Conservation (phyloP, 495 filamentous ascomycete genomes). For the Penicillium steckii region DNA sequence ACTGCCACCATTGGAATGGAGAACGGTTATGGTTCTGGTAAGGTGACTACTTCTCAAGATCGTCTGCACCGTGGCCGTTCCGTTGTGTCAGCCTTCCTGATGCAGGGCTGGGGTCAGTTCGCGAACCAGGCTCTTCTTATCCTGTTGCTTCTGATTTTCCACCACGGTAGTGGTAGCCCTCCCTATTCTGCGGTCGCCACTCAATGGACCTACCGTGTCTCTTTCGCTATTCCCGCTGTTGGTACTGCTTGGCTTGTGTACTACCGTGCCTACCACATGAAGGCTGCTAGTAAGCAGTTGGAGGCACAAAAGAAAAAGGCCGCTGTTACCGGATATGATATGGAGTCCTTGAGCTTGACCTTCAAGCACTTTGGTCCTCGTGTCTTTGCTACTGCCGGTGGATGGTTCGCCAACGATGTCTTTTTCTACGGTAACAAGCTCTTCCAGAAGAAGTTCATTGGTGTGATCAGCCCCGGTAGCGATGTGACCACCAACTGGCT, state of each 20-base stretch:
- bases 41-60: slow-evolving; percentile 79
- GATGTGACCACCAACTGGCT: slow-evolving; percentile 77
- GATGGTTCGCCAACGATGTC: slow-evolving; percentile 88
- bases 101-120: slow-evolving; percentile 95
- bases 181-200: slow-evolving; percentile 67
- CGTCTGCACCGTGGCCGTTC: slow-evolving; percentile 89
- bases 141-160: slow-evolving; percentile 73
- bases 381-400: slow-evolving; percentile 73
- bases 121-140: slow-evolving; percentile 84
- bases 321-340: slow-evolving; percentile 82
- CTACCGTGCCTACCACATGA: slow-evolving; percentile 88
- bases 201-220: slow-evolving; percentile 82
- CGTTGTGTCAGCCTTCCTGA: slow-evolving; percentile 86
- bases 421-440: slow-evolving; percentile 98
- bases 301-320: slow-evolving; percentile 73
- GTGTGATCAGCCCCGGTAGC: slow-evolving; percentile 57
- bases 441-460: slow-evolving; percentile 84
- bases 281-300: slow-evolving; percentile 67
- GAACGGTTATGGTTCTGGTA: slow-evolving; percentile 77
- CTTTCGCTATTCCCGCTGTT: slow-evolving; percentile 78
- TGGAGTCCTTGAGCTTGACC: slow-evolving; percentile 67
- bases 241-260: slow-evolving; percentile 90
- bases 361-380: slow-evolving; percentile 76
- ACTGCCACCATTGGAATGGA: slow-evolving; percentile 92
- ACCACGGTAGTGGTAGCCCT: slow-evolving; percentile 63